Conservation (phyloP, 139 green algal genomes). For the Picochlorum sp. region DNA sequence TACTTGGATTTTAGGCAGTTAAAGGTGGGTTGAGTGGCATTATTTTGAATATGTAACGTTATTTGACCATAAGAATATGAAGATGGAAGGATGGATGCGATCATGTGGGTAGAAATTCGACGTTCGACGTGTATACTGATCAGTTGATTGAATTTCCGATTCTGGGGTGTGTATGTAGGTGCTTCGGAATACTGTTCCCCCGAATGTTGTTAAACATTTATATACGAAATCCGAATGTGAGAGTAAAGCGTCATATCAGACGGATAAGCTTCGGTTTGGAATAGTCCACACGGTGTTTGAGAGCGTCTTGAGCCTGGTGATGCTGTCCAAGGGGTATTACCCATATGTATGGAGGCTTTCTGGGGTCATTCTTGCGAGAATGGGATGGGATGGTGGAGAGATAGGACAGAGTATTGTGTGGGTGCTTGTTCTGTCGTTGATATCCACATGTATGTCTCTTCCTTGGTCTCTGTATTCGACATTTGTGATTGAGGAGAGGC, state of each 20-base stretch:
- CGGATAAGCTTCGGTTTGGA: constrained; percentile 54
- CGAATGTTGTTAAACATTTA: constrained; percentile 28
- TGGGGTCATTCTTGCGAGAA: background rate
- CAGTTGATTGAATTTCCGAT: too few species aligned
- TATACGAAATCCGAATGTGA: constrained; percentile 38
- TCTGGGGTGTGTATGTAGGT: constrained; percentile 16
- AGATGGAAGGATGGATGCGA: background rate
- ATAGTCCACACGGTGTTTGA: constrained; percentile 27
- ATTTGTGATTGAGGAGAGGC: constrained; percentile 67
- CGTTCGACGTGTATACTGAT: background rate
- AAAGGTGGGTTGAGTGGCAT: background rate
- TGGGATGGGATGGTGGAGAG: background rate
- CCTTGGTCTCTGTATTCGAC: constrained; percentile 72
- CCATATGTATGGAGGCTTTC: constrained; percentile 20
- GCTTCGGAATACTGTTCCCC: constrained; percentile 19
- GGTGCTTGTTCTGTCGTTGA: constrained; percentile 43
- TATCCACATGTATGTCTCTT: constrained; percentile 50
- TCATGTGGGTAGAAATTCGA: background rate
- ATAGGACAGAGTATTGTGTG: constrained; percentile 15
- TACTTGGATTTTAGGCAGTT: constrained; percentile 52
- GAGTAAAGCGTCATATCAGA: constrained; percentile 50
- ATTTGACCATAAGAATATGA: too few species aligned
- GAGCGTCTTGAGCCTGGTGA: constrained; percentile 12
- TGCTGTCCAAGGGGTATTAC: constrained; percentile 20
- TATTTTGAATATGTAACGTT: too few species aligned